phyloP scores from a whole-genome alignment of 176 grass and related monocot genomes.

The Aegilops speltoides region DNA sequence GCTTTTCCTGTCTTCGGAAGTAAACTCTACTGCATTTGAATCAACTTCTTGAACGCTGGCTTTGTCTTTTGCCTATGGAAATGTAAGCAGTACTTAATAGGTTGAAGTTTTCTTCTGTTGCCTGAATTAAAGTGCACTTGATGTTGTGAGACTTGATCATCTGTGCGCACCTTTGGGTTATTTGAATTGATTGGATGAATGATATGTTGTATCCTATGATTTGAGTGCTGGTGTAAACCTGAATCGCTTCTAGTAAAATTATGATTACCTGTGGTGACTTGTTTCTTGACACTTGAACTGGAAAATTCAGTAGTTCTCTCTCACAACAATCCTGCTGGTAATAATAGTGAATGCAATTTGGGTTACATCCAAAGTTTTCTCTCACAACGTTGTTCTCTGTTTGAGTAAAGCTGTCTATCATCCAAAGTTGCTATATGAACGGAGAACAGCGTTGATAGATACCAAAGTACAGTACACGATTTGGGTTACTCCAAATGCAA shows the following conservation, averaged over 20 bases:
- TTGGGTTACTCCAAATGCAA: too few relatives aligned
- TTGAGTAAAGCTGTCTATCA: not conserved
- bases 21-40: slow-evolving; percentile 33
- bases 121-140: not conserved
- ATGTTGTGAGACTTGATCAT: not conserved
- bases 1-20: not conserved
- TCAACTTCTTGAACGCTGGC: slow-evolving; percentile 23
- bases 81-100: slow-evolving; percentile 22
- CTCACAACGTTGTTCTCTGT: not conserved
- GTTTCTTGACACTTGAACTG: too few relatives aligned
- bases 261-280: not conserved
- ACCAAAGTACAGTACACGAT: too few relatives aligned
- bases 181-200: not conserved
- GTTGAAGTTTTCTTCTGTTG: slow-evolving; percentile 36
- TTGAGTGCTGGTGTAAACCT: not conserved
- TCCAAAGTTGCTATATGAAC: not conserved
- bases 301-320: too few relatives aligned
- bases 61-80: not conserved
- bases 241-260: not conserved
- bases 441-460: too few relatives aligned
- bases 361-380: too few relatives aligned
- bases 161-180: not conserved
- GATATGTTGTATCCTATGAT: not conserved
- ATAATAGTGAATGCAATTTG: too few relatives aligned
- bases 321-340: too few relatives aligned